Base-by-base conservation (phyloP, 176 grass and related monocot species). In the Pontederia paniculata region DNA sequence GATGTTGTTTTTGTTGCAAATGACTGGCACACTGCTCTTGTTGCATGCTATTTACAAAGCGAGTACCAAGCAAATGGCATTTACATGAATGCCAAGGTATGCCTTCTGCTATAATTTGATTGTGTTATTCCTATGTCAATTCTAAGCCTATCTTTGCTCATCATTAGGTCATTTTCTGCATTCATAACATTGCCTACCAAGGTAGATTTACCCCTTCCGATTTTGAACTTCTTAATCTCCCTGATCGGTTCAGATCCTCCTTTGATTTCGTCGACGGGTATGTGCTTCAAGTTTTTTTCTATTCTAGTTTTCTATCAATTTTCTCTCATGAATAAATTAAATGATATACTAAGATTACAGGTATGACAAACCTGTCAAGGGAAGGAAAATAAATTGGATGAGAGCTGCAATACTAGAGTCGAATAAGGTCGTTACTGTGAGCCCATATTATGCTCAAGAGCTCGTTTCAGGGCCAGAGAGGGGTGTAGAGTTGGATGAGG, bases 171-270 rank as follows among this genome's bases (percentile, higher is more conserved):
- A 80, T 80, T 2, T 97, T 89, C 77, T 97, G 91, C 82, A 97
- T 97, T 82, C 91, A 97, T 80, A 97, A 97, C 74, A 89, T 97
- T 23, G 75, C 82, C 9, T 97, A 97, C 68, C 91, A 97, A 66
- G 91, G 91, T 13, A 73, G 91, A 0, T 97, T 97, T 60, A 52
- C 79, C 19, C 58, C 58, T 15, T 43, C 55, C 0, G 91, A 97
- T 52, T 97, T 63, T 46, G 3, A 63, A 2, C 47, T 60, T 18
- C 80, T 97, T 47, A 89, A 97, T 11, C 91, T 97, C 21, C 86
- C 91, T 0, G 82, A 84, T 17, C 70, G 55, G 48, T 89, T 97
- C 65, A 87, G 63, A 78, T 76, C 89, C 12, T 89, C 89, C 14
- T 95, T 85, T 62, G 78, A 88, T 61, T 95, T 95, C 65, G 74